Conservation (phyloP, 495 filamentous ascomycete genomes). For the Penicillium argentinense region DNA sequence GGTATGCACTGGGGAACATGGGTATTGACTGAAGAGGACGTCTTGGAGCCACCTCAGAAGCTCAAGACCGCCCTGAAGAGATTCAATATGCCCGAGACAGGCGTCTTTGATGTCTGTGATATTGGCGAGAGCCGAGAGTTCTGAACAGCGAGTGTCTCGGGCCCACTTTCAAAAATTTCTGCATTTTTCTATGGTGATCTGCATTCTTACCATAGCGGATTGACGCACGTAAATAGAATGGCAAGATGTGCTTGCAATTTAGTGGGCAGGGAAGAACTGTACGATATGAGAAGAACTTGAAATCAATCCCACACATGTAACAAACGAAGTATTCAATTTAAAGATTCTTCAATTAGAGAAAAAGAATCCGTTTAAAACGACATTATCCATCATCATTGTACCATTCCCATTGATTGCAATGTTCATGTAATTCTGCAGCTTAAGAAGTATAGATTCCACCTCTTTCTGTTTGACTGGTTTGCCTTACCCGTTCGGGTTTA, state of each 20-base stretch:
- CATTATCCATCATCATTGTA: no score
- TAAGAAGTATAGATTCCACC: no score
- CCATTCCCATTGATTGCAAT: no score
- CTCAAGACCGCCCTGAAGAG: constrained; percentile 72
- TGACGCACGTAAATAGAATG: no score
- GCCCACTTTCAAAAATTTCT: no score
- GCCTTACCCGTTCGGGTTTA: constrained; percentile 21
- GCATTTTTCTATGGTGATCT: no score
- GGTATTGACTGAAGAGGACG: constrained; percentile 83
- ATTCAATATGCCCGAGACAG: constrained; percentile 68
- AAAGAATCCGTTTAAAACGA: no score
- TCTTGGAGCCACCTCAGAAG: constrained; percentile 77
- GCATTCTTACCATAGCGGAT: neutral
- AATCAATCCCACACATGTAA: neutral
- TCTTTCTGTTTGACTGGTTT: constrained; percentile 28
- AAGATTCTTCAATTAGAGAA: no score
- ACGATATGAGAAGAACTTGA: neutral
- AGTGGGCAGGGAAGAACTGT: neutral
- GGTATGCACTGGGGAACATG: constrained; percentile 96
- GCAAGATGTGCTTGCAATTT: no score
- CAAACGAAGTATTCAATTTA: neutral
- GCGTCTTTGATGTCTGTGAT: constrained; percentile 84
- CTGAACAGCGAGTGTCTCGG: constrained; percentile 23
- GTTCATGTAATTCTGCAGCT: no score
- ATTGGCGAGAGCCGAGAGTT: constrained; percentile 87